Percentiles rank a stretch among this genome's conserved stretches.
These are phyloP conservation scores for Ascochyta clinopodiicola DNA, from an alignment of 2,329 filamentous ascomycete species.

Conservation along the genomic window DNA sequence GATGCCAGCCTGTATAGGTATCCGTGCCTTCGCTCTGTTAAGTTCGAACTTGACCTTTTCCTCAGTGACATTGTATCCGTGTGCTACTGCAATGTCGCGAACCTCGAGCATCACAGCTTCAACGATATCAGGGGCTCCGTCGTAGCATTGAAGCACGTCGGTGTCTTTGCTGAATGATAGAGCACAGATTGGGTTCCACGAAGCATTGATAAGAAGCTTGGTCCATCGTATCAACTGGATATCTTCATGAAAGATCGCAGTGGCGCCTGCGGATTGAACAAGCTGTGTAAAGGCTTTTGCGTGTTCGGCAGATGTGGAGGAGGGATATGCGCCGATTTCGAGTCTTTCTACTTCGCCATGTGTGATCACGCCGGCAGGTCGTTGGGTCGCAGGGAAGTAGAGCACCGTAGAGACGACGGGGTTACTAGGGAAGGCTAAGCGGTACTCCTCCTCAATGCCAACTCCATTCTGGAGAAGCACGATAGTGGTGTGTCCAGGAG, in stretches of 20 bases:
- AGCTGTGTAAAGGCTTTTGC: constrained; percentile 51
- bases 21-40: constrained; percentile 45
- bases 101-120: constrained; percentile 56
- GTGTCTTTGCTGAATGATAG: constrained; percentile 62
- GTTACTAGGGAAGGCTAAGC: constrained; percentile 56
- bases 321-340: constrained; percentile 60
- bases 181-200: constrained; percentile 67
- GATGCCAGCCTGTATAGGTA: constrained; percentile 47
- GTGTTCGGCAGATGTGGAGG: constrained; percentile 20
- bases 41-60: constrained; percentile 50
- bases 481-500: constrained; percentile 56
- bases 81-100: constrained; percentile 48
- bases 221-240: constrained; percentile 65
- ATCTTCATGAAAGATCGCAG: constrained; percentile 59
- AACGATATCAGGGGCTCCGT: constrained; percentile 46
- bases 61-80: constrained; percentile 50
- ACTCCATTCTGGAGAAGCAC: constrained; percentile 69
- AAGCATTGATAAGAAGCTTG: constrained; percentile 67
- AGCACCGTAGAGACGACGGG: constrained; percentile 64
- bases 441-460: constrained; percentile 64
- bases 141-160: constrained; percentile 55
- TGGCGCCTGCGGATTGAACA: constrained; percentile 53
- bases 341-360: constrained; percentile 57
- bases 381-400: constrained; percentile 61
- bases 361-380: constrained; percentile 55